These are phyloP conservation scores for Solanum tacnaense DNA, from an alignment of 257 asterid genomes.

Conservation along the genomic window DNA sequence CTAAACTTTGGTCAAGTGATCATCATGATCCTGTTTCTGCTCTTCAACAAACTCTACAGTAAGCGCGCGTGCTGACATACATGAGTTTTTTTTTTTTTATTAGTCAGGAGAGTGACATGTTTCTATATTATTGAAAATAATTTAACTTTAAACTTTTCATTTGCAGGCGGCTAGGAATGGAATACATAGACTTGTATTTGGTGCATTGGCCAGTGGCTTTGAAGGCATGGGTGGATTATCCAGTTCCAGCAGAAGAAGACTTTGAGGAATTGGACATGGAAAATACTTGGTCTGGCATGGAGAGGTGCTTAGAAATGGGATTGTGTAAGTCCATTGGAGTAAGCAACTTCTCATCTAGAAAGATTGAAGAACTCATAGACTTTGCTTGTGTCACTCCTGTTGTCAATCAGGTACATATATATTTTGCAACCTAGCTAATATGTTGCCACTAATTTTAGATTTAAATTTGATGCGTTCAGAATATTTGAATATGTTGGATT, in stretches of 20 bases:
- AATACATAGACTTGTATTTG: constrained; percentile 67
- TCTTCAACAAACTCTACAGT: constrained; percentile 47
- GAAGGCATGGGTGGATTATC: constrained; percentile 52
- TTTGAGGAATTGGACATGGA: constrained; percentile 44
- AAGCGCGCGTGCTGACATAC: background rate
- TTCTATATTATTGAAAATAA: too few species aligned
- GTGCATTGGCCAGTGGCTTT: constrained; percentile 87
- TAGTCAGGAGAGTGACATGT: background rate
- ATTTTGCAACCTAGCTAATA: background rate
- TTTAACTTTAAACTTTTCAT: too few species aligned
- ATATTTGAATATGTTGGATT: background rate
- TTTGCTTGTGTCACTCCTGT: constrained; percentile 58
- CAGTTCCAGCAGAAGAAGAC: constrained; percentile 54
- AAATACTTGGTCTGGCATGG: constrained; percentile 74
- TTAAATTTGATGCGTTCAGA: background rate
- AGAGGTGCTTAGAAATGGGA: constrained; percentile 59
- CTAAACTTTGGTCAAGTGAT: constrained; percentile 77
- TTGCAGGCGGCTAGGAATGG: constrained; percentile 44
- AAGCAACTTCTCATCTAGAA: constrained; percentile 64
- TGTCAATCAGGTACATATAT: constrained; percentile 49
- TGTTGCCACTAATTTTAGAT: background rate
- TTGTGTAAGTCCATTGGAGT: constrained; percentile 68
- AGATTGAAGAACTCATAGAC: constrained; percentile 33
- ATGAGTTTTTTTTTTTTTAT: too few species aligned
- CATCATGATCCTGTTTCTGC: constrained; percentile 81